Base-by-base conservation (phyloP, 495 filamentous ascomycete genomes). In the Chaetomidium leptoderma region DNA sequence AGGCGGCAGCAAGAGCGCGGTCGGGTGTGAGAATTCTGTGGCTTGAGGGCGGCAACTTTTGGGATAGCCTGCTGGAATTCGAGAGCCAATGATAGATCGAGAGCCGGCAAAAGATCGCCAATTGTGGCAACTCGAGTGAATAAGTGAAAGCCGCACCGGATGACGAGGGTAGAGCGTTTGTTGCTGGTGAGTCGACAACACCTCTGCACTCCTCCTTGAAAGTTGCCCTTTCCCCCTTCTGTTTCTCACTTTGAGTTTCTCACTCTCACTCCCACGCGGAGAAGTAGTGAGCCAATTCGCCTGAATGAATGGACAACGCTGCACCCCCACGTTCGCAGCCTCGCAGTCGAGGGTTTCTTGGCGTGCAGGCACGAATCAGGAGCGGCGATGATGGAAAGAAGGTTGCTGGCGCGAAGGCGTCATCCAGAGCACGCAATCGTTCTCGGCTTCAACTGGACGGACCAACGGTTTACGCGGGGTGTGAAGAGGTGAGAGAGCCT, bases 391-490 rank as follows among this genome's bases (percentile, higher is more conserved):
- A 14, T 19, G 52, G 35, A 17, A 21, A 43, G n/a, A 5, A 32
- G 54, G 29, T 10, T 36, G 50, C 21, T 23, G 48, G 53, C 21
- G 55, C 27, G 32, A 61, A 66, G 67, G 61, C 65, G 67, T 64
- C 63, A 68, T 64, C 44, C 46, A 64, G 39, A 63, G 66, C 68
- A 70, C 63, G 68, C 66, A 64, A 70, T 65, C 63, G 53, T 47
- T 36, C 53, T 29, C n/a, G 17, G 50, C 37, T 60, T 44, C 52
- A 37, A 64, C 53, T 66, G 65, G 65, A 49, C 55, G 65, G 65
- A 49, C 55, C 57, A 29, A 29, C 32, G 21, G 46, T 21, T 27
- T 39, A 43, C 33, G 32, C 43, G 55, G 45, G 44, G 36, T 19
- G 17, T 46, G n/a, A n/a, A n/a, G n/a, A n/a, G n/a, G n/a, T n/a